phyloP scores from a whole-genome alignment of 352 stramenopile genomes.

The Globisporangium cederbergense region DNA sequence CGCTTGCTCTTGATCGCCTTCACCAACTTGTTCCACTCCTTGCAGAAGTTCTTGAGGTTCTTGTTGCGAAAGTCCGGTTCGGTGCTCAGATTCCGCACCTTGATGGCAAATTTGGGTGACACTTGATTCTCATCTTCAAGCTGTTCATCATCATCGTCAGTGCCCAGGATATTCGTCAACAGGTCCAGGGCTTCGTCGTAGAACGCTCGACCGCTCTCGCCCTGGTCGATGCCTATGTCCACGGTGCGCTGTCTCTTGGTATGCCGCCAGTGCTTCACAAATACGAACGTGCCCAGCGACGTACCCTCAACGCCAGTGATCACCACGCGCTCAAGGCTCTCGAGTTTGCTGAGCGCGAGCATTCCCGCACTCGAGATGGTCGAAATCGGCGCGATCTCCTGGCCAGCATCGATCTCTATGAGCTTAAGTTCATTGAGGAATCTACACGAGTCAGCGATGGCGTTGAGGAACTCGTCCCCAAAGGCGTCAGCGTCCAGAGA shows the following conservation, averaged over 20 bases:
- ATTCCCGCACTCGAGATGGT: conserved; percentile 3
- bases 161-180: conserved; percentile 1
- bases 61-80: conserved; percentile 13
- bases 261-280: conserved; percentile 10
- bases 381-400: conserved; percentile 13
- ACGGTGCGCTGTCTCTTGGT: conserved; percentile 9
- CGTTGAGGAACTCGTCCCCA: conserved; percentile 9
- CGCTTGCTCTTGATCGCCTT: not conserved
- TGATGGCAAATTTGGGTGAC: conserved; percentile 2
- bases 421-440: conserved; percentile 12
- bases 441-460: conserved; percentile 2
- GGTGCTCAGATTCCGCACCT: conserved; percentile 9
- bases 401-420: conserved; percentile 6
- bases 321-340: conserved; percentile 6
- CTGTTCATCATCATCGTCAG: not conserved
- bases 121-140: no score
- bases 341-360: not conserved
- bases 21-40: conserved; percentile 7
- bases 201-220: conserved; percentile 10
- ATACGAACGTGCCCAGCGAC: conserved; percentile 2
- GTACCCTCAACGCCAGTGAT: conserved; percentile 8
- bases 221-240: conserved; percentile 12
- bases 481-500: conserved; percentile 11
- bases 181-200: conserved; percentile 15
- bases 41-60: conserved; percentile 12